phyloP scores from a whole-genome alignment of 495 filamentous ascomycete genomes.

The Trichocladium antarcticum region DNA sequence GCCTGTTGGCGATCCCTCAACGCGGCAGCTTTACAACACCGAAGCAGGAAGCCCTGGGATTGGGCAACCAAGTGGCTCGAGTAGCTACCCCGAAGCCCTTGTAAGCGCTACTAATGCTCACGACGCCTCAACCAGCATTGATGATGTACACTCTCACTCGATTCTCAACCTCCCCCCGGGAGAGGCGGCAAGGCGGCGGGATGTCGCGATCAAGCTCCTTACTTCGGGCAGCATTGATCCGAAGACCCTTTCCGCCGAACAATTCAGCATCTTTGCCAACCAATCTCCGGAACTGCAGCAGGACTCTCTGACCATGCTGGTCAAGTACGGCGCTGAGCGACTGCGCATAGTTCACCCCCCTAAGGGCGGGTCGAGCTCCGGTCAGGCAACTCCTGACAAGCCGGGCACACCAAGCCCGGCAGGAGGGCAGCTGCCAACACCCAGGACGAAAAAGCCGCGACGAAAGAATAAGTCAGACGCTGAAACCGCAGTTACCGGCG shows the following conservation, averaged over 20 bases:
- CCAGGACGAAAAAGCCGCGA: constrained; percentile 15
- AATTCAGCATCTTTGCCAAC: constrained; percentile 42
- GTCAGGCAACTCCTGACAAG: constrained; percentile 14
- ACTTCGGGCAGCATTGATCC: constrained; percentile 28
- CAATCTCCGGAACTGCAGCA: constrained; percentile 37
- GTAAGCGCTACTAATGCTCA: constrained; percentile 6
- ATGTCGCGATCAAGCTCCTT: constrained; percentile 34
- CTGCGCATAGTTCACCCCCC: constrained; percentile 38
- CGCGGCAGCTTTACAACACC: constrained; percentile 13
- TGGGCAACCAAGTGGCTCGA: constrained; percentile 1
- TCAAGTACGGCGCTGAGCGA: constrained; percentile 34
- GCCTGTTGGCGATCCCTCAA: constrained; percentile 13
- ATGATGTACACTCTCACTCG: constrained; percentile 8
- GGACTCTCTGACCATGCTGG: constrained; percentile 37
- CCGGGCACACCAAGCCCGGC: constrained; percentile 3
- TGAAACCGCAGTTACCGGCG: constrained; percentile 10
- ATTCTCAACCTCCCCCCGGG: constrained; percentile 33
- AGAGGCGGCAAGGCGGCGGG: constrained; percentile 32
- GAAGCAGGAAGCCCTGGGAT: neutral
- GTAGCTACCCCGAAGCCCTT: constrained; percentile 14
- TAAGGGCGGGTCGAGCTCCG: constrained; percentile 19
- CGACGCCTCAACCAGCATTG: neutral
- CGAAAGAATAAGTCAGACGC: constrained; percentile 24
- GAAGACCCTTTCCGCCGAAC: constrained; percentile 33
- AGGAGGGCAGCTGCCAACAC: neutral